Conservation (phyloP, 2,329 filamentous ascomycete species). For the Botrytis aclada region DNA sequence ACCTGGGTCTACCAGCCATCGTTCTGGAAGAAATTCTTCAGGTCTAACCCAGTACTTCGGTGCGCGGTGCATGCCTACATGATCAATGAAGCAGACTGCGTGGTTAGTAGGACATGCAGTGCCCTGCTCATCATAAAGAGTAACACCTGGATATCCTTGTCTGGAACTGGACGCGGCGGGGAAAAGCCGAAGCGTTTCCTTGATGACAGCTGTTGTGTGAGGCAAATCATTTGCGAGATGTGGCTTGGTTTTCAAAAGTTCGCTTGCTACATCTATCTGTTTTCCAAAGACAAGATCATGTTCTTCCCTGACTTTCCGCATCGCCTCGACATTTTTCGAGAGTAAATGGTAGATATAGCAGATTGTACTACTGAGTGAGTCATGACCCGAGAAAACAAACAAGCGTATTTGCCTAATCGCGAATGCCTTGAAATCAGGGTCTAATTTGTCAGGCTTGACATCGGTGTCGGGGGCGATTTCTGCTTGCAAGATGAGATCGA, state of each 20-base stretch:
- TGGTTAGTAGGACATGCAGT: not conserved
- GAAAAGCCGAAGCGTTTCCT: constrained; percentile 18
- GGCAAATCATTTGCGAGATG: constrained; percentile 24
- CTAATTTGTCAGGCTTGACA: not conserved
- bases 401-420: constrained; percentile 3
- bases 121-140: not conserved
- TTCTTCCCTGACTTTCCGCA: constrained; percentile 24
- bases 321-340: constrained; percentile 21
- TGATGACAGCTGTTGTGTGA: constrained; percentile 29
- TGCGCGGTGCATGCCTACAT: not conserved
- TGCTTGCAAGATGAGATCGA: constrained; percentile 11
- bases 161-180: not conserved
- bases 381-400: constrained; percentile 33
- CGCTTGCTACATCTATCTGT: constrained; percentile 13
- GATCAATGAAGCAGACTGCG: not conserved
- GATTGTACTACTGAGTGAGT: constrained; percentile 25
- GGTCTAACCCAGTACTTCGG: constrained; percentile 41
- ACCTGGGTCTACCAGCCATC: constrained; percentile 42
- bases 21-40: constrained; percentile 47
- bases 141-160: not conserved
- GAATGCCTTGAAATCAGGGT: not conserved
- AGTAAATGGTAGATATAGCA: constrained; percentile 25
- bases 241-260: constrained; percentile 19
- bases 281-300: constrained; percentile 27
- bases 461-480: not conserved